Evolutionary conservation across 2,329 filamentous ascomycete genomes (phyloP), one percentile per base, ranked within the genome.

Genomic region (Aspergillus tamarii): DNA sequence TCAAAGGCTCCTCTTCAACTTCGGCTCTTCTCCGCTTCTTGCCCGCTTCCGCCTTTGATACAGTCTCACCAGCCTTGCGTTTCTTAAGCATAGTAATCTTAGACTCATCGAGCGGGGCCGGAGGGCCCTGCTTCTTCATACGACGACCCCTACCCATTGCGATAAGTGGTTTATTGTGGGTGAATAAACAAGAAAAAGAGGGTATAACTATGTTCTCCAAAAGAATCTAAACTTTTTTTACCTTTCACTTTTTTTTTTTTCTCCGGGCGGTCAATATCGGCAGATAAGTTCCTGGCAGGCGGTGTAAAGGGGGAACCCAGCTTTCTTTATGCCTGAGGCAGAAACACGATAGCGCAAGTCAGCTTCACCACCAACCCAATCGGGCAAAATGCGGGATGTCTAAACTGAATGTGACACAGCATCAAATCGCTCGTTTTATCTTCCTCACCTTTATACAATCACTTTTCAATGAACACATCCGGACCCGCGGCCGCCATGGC

Each of bases 41-140:
- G 72, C 84, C 82, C 65, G 85, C 78, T 68, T 83, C 82, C 70
- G 88, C 64, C 65, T 78, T 78, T 21, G 68, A 68, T 68, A 88
- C 89, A 46, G 88, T 88, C 71, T 91, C 84, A 66, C 87, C 88
- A 64, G 88, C 88, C 84, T 98, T 98, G 77, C 94, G 88, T 87
- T 98, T 97, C 75, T 89, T 93, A 74, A 69, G 77, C 30, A 76
- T 71, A 45, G 78, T 88, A 69, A 88, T 87, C 76, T 80, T 82
- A 23, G 79, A 82, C 70, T 97, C 92, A 69, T 95, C 92, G 69
- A 97, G 86, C 68, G 91, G 85, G 74, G 91, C 87, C 60, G 95
- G 95, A 68, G 90, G 85, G 61, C 93, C 94, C 86, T 98, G 95
- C 82, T 97, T 97, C 80, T 94, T 92, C 90, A 97, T 96, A 73